Base-by-base conservation (phyloP, 805 yeast genomes). In the Metschnikowia kunwiensis region DNA sequence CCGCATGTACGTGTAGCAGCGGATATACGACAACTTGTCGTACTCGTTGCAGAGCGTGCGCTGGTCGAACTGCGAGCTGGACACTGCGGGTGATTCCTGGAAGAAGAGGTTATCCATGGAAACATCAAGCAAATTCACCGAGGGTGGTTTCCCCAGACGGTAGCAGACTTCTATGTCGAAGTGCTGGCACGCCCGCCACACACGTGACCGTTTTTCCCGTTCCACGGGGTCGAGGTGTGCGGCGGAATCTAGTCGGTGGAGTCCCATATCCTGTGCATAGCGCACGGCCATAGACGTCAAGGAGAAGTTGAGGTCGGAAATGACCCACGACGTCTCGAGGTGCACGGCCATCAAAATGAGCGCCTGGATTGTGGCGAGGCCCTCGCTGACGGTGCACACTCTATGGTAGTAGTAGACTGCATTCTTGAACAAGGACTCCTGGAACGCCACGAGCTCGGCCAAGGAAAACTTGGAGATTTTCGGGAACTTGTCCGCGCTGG, bases 241-340 rank as follows among this genome's bases (percentile, higher is more conserved):
- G 34, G 67, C 65, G 2, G 70, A 48, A 30, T 76, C 82, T 4
- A 55, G 55, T 34, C 78, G 58, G 44, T 80, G 77, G 5, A 82
- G 58, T 0, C 85, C 85, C 50, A 78, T 47, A 25, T 75, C 80
- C 30, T 70, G 74, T 0, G 82, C 82, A 43, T 68, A 70, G 42
- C 80, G 61, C 5, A 75, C 65, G 5, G 78, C 75, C 1, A 72
- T 63, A 1, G 75, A 53, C 4, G 68, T 51, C 12, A 77, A 46
- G 32, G 65, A 57, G 35, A 61, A 65, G 5, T 70, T 63, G 8
- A 70, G 57, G 25, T 74, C 75, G 11, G 60, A 48, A 1, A 70
- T 55, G 18, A 71, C 65, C 32, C 60, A 34, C 10, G 45, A 38
- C 13, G 46, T 52, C 24, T 63, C 70, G 10, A 67, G 46, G 27